Conservation (phyloP, 148 eudicot genomes). For the Vaccinium myrtillus region DNA sequence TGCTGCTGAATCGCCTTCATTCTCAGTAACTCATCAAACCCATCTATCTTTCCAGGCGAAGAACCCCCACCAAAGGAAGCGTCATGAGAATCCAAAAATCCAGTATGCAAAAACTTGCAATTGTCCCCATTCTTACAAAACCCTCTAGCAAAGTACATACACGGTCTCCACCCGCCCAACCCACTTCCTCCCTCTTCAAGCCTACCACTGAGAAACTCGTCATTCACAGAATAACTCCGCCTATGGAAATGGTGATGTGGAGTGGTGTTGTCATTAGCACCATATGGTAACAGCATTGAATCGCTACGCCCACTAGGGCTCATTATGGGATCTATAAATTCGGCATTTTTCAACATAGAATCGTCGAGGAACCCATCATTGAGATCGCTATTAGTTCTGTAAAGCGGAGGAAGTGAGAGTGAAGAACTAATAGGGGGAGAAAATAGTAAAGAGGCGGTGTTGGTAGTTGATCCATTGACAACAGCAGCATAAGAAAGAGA, state of each 20-base stretch:
- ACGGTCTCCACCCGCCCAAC: slow-evolving; percentile 62
- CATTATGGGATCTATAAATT: slow-evolving; percentile 39
- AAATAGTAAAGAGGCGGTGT: slow-evolving; percentile 24
- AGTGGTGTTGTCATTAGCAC: not conserved
- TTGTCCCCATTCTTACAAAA: slow-evolving; percentile 66
- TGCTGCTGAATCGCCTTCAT: slow-evolving; percentile 63
- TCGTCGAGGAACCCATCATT: slow-evolving; percentile 39
- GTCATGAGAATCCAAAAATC: slow-evolving; percentile 20
- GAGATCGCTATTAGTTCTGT: not conserved
- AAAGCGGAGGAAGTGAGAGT: slow-evolving; percentile 25
- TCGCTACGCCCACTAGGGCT: slow-evolving; percentile 55
- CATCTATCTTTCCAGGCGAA: slow-evolving; percentile 48
- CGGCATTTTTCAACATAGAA: slow-evolving; percentile 31
- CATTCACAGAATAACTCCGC: slow-evolving; percentile 71
- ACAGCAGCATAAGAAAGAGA: slow-evolving; percentile 58
- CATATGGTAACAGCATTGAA: slow-evolving; percentile 35
- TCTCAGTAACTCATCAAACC: slow-evolving; percentile 58
- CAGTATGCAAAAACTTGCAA: slow-evolving; percentile 68
- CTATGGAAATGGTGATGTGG: slow-evolving; percentile 35
- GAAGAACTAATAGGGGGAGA: slow-evolving; percentile 29
- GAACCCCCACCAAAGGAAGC: slow-evolving; percentile 28
- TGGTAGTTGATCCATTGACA: slow-evolving; percentile 34
- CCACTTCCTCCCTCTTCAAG: slow-evolving; percentile 45
- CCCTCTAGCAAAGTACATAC: slow-evolving; percentile 63
- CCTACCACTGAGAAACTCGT: slow-evolving; percentile 38